Evolutionary conservation across 768 basidiomycete genomes (phyloP), one percentile per base, ranked within the genome.

Genomic region (Nidularia pulvinata): DNA sequence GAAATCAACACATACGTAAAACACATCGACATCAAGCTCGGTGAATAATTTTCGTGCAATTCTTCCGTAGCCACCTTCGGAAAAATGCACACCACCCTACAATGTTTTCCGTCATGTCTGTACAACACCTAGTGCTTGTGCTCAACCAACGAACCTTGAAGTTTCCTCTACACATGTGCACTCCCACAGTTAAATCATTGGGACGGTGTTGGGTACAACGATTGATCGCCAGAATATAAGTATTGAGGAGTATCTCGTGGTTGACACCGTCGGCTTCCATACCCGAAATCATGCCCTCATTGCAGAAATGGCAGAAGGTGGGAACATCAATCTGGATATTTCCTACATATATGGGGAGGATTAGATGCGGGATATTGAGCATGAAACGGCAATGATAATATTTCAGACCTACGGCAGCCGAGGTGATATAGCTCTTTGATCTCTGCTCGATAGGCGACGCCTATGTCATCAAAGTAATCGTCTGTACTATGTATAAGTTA

Each of bases 211-310:
- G 67, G 1, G 84, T 75, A 57, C 80, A 77, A 14, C 76, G 63
- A 63, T 82, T 86, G 75, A 87, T 85, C 19, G 84, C 80, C 49
- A 80, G 76, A 64, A 88, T 83, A 64, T 90, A 90, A 5, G 82
- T 81, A 53, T 89, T 81, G 19, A 92, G 75, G 43, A 91, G 75
- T 3, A 78, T 78, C 49, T 81, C 83, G 14, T 83, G 78, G 67
- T 91, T 84, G 16, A 82, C 74, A 0, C 81, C 82, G 43, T 77
- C 81, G 30, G 73, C 75, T 61, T 77, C 75, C 84, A 91, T 86
- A 10, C 67, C 75, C 7, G 60, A 59, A 42, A 80, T 72, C 75
- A 76, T 79, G 37, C 57, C 75, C 58, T 86, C 83, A 52, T 77
- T 75, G 64, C 90, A 92, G 62, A 89, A 89, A 69, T 84, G 90